These are phyloP conservation scores for Austroboletus rostrupii DNA, from an alignment of 1,284 basidiomycete genomes.

Conservation along the genomic window DNA sequence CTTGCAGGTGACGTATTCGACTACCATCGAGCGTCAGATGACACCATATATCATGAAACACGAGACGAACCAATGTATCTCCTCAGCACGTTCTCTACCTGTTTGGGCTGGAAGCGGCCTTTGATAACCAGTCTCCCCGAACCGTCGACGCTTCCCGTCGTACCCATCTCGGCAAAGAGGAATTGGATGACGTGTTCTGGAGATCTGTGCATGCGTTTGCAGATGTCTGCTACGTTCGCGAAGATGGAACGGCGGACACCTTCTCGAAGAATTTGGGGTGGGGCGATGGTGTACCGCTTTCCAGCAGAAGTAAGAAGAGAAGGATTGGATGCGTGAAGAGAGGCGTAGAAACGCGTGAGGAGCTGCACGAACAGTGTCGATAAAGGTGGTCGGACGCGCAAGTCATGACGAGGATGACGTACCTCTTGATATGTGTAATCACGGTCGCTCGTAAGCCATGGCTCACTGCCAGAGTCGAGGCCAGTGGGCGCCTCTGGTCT, in stretches of 20 bases:
- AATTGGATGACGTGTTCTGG: constrained; percentile 99
- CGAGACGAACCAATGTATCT: constrained; percentile 83
- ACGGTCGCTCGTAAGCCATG: constrained; percentile 89
- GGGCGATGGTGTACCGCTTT: constrained; percentile 95
- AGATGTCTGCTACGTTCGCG: constrained; percentile 95
- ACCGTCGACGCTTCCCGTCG: constrained; percentile 93
- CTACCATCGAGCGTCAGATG: constrained; percentile 37
- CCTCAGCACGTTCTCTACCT: constrained; percentile 95
- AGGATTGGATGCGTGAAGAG: constrained; percentile 92
- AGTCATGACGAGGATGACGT: constrained; percentile 3
- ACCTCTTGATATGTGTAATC: constrained; percentile 96
- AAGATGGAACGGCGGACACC: constrained; percentile 97
- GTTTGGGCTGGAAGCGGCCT: constrained; percentile 97
- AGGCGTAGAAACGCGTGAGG: constrained; percentile 87
- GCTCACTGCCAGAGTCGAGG: constrained; percentile 67
- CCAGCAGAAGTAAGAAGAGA: constrained; percentile 82
- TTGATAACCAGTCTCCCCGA: constrained; percentile 92
- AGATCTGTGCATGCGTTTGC: constrained; percentile 97
- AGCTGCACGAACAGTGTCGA: constrained; percentile 50
- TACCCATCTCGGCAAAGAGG: constrained; percentile 98
- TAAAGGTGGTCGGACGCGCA: neutral
- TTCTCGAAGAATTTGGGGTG: constrained; percentile 93
- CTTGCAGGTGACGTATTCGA: constrained; percentile 99
- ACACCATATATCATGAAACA: neutral
- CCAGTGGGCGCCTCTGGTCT: constrained; percentile 51